Conservation (phyloP, 139 green algal genomes). For the Spirogloea muscicola region DNA sequence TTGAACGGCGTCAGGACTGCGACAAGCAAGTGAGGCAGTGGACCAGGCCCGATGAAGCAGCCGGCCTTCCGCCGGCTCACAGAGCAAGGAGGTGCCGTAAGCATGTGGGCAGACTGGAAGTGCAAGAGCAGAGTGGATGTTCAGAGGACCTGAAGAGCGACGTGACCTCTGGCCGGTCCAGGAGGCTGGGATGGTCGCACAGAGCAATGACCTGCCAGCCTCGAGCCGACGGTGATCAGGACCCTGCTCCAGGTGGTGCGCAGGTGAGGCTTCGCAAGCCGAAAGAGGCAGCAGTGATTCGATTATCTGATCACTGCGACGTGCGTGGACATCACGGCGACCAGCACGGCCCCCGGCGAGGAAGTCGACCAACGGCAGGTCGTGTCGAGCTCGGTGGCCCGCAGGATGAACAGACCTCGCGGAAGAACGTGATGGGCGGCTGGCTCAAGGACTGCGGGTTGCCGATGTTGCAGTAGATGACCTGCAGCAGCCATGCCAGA, state of each 20-base stretch:
- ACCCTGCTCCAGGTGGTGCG: neutral
- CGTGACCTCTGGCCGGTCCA: no score
- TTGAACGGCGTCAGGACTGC: conserved; percentile 32
- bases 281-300: neutral
- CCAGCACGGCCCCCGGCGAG: no score
- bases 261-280: no score
- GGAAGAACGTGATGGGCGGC: conserved; percentile 49
- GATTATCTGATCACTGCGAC: neutral
- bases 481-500: conserved; percentile 18
- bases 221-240: neutral
- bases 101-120: no score
- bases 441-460: conserved; percentile 50
- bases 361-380: neutral
- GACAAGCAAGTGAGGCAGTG: no score
- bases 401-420: conserved; percentile 43
- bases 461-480: conserved; percentile 54
- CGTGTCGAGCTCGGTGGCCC: neutral
- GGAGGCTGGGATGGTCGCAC: conserved; percentile 36
- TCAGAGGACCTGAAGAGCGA: no score
- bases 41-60: no score
- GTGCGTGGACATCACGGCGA: neutral
- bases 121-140: no score
- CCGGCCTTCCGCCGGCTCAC: no score
- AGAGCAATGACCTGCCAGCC: conserved; percentile 33
- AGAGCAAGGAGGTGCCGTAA: no score